Evolutionary conservation across 2,329 filamentous ascomycete species (phyloP), one percentile per base, ranked within the genome.

Genomic region (Graphilbum fragrans): DNA sequence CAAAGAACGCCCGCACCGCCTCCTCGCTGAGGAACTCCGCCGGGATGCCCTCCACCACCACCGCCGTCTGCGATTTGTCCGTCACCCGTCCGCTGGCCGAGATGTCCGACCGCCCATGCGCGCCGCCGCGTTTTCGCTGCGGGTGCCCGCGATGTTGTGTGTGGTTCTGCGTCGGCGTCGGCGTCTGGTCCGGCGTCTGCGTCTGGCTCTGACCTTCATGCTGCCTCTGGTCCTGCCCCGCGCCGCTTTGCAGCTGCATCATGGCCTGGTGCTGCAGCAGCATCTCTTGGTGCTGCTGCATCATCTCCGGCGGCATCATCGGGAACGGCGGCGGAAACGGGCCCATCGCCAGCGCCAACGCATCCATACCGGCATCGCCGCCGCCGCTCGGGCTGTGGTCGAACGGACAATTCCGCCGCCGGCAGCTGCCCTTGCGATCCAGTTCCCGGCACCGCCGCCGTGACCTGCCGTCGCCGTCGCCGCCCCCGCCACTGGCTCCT

Each of bases 11-110:
- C 11, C 73, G 73, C 12, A 92, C 71, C 11, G 70, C 60, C 0
- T 77, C 68, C 51, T 87, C 82, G 35, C 63, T 67, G 42, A 84
- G 80, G 42, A 76, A 69, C 18, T 84, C 80, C 46, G 80, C 72
- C 0, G 85, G 85, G 6, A 92, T 90, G 43, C 80, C 78, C 54
- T 88, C 82, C 3, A 92, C 70, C 3, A 88, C 82, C 18, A 92
- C 72, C 0, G 77, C 76, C 8, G 74, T 80, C 50, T 78, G 80
- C 0, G 67, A 69, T 41, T 61, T 68, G 55, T 87, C 81, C 38
- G 66, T 58, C 21, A 77, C 70, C 0, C 79, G 75, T 0, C 80
- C 78, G 19, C 76, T 69, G 0, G 71, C 67, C 0, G 83, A 83
- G 52, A 85, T 79, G 0, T 75, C 61, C 4, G 80, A 70, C 25